Evolutionary conservation across 2,329 filamentous ascomycete species (phyloP).

Genomic region (Phoma sp.): DNA sequence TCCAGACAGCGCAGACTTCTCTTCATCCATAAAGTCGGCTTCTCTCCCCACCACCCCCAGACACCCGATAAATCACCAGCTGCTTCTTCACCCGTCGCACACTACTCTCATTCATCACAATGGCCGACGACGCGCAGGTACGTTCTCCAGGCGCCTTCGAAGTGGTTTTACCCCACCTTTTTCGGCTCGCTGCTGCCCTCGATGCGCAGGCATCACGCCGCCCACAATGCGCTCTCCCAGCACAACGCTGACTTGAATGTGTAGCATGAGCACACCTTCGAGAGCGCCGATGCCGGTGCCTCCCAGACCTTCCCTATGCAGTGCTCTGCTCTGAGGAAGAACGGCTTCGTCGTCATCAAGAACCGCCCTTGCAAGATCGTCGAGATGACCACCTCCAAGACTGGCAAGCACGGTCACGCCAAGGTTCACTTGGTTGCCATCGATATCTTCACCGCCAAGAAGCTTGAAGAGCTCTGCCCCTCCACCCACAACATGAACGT

Average conservation of each 20-base stretch:
- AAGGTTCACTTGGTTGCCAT: conserved; percentile 98
- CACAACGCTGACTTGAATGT: conserved; percentile 13
- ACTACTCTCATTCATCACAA: conserved; percentile 57
- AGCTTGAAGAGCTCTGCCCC: conserved; percentile 97
- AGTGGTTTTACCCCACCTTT: conserved; percentile 47
- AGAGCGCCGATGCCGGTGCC: conserved; percentile 93
- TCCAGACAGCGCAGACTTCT: conserved; percentile 43
- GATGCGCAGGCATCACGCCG: conserved; percentile 35
- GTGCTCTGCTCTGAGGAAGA: conserved; percentile 99
- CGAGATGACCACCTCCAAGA: conserved; percentile 99
- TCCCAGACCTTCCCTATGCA: conserved; percentile 96
- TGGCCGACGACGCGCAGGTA: conserved; percentile 73
- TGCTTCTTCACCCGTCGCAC: conserved; percentile 43
- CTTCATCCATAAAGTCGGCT: conserved; percentile 35
- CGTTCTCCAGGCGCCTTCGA: conserved; percentile 40
- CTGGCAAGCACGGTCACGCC: conserved; percentile 99
- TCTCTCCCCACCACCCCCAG: conserved; percentile 36
- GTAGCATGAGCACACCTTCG: conserved; percentile 74
- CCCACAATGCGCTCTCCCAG: conserved; percentile 15
- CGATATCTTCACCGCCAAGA: conserved; percentile 99
- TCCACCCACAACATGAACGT: conserved; percentile 99
- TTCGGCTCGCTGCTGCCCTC: conserved; percentile 37
- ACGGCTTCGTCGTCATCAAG: conserved; percentile 99
- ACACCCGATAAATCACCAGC: conserved; percentile 34
- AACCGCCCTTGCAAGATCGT: conserved; percentile 99